Conservation (phyloP, 2,329 filamentous ascomycete species). For the Aureobasidium vineae region DNA sequence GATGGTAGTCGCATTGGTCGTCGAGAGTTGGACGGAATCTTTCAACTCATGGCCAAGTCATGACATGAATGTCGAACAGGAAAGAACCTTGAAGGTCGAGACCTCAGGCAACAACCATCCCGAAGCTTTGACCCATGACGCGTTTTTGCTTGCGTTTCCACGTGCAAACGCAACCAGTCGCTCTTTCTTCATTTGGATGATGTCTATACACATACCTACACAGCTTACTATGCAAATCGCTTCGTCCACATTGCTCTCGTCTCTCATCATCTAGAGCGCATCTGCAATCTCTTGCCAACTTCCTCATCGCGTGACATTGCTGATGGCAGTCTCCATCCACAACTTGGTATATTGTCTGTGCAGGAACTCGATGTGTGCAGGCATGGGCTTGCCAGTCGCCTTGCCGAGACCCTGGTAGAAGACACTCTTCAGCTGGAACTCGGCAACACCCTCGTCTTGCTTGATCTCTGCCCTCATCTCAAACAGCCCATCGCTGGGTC, state of each 20-base stretch:
- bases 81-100: not conserved
- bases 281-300: not conserved
- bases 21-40: not conserved
- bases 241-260: not conserved
- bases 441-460: constrained; percentile 57
- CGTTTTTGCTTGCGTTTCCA: constrained; percentile 18
- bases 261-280: not conserved
- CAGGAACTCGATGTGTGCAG: constrained; percentile 48
- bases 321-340: constrained; percentile 54
- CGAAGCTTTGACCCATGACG: constrained; percentile 15
- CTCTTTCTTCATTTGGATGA: not conserved
- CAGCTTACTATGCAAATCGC: not conserved
- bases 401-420: constrained; percentile 58
- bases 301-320: constrained; percentile 38
- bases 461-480: constrained; percentile 63
- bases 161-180: not conserved
- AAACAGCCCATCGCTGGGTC: constrained; percentile 64
- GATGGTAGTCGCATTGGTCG: constrained; percentile 11
- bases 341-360: constrained; percentile 59
- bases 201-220: not conserved
- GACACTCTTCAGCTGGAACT: constrained; percentile 64
- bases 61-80: not conserved
- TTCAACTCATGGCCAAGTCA: constrained; percentile 6
- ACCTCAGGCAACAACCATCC: not conserved
- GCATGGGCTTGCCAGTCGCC: constrained; percentile 47